Conservation (phyloP, 1,284 basidiomycete genomes). For the Cryptococcus floricola region DNA sequence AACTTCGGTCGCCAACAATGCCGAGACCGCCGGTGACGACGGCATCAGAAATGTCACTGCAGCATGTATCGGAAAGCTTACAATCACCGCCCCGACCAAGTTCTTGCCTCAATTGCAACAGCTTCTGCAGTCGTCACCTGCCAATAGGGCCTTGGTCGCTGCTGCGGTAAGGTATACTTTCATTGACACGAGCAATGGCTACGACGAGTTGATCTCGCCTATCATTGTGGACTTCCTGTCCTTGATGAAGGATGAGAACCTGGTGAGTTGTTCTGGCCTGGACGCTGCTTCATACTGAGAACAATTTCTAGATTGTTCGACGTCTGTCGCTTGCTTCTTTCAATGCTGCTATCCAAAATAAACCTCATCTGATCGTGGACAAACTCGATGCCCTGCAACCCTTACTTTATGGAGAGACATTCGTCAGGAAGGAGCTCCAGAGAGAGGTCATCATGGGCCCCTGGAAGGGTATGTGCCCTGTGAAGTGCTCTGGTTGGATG, state of each 20-base stretch:
- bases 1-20: constrained; percentile 7
- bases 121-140: constrained; percentile 51
- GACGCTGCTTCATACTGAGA: background rate
- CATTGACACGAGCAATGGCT: constrained; percentile 74
- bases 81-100: constrained; percentile 78
- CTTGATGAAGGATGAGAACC: constrained; percentile 75
- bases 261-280: constrained; percentile 56
- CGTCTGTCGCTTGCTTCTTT: constrained; percentile 79
- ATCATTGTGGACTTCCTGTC: constrained; percentile 85
- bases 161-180: constrained; percentile 95
- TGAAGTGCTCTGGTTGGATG: background rate
- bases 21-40: constrained; percentile 66
- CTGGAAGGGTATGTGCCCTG: constrained; percentile 65
- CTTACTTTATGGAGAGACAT: constrained; percentile 78
- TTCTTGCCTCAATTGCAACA: constrained; percentile 85
- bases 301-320: constrained; percentile 66
- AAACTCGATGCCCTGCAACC: constrained; percentile 75
- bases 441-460: constrained; percentile 96
- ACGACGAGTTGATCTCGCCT: constrained; percentile 82
- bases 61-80: constrained; percentile 92
- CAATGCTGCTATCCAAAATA: constrained; percentile 91
- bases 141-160: constrained; percentile 77
- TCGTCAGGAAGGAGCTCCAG: constrained; percentile 74
- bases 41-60: constrained; percentile 90
- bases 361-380: constrained; percentile 84